Percentiles rank a stretch among this genome's conserved stretches.
Evolutionary conservation across 2,329 filamentous ascomycete genomes (phyloP).

Genomic region (Scedosporium dehoogii): DNA sequence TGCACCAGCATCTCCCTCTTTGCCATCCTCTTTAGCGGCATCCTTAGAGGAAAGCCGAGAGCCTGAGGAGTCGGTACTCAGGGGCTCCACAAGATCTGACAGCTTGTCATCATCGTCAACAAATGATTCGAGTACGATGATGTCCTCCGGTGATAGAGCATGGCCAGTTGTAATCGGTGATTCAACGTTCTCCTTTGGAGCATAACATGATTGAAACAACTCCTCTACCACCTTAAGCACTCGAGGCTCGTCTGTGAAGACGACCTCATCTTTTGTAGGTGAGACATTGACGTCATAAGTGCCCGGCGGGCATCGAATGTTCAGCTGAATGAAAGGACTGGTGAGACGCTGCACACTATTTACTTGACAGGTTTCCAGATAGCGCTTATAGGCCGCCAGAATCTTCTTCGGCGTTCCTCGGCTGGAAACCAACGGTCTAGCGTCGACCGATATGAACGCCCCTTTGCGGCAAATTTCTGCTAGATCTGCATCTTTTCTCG

Average conservation of each 20-base stretch:
- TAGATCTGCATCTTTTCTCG: constrained; percentile 35
- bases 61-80: background rate
- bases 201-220: constrained; percentile 32
- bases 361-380: constrained; percentile 24
- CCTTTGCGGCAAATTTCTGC: constrained; percentile 34
- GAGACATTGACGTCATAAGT: constrained; percentile 67
- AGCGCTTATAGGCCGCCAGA: constrained; percentile 38
- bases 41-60: background rate
- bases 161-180: background rate
- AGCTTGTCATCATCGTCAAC: background rate
- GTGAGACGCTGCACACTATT: constrained; percentile 22
- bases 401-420: constrained; percentile 53
- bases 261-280: constrained; percentile 60
- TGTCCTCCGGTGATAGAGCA: background rate
- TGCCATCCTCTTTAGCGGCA: background rate
- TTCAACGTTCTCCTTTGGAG: background rate
- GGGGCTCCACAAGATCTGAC: background rate
- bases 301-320: constrained; percentile 49
- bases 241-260: constrained; percentile 48
- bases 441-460: constrained; percentile 58
- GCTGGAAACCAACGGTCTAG: constrained; percentile 48
- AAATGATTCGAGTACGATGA: background rate
- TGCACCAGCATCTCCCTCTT: background rate
- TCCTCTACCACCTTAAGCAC: constrained; percentile 35
- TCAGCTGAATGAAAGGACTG: constrained; percentile 53